Evolutionary conservation across 2,329 filamentous ascomycete genomes (phyloP), one percentile per base, ranked within the genome.

Genomic region (Colletotrichum caudatum): DNA sequence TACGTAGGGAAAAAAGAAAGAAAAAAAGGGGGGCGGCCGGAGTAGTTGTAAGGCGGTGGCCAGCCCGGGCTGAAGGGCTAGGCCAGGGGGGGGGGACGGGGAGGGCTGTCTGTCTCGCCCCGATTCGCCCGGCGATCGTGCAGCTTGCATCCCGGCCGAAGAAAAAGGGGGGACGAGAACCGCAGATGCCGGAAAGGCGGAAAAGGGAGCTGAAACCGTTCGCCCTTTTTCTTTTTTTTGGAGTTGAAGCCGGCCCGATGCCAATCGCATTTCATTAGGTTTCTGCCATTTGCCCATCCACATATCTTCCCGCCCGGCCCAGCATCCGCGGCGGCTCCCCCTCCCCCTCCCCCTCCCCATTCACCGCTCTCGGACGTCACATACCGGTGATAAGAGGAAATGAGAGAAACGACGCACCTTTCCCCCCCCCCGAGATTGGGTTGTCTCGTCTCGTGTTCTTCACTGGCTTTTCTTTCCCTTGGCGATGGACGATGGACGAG

Each of bases 71-170:
- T 48, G 41, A 50, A 18, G 6, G 29, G 29, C 29, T 8, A 37
- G 11, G 44, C n/a, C 46, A 39, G 53, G 59, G 29, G 33, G 7
- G 44, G 20, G 18, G 20, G 39, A 6, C 3, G 16, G 9, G 23
- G 26, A 7, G 18, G 29, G n/a, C 16, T 35, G 53, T 14, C 56
- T 60, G 46, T 14, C 56, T 60, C 65, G 54, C n/a, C 69, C 69
- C 69, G 65, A 71, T 64, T 71, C 59, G 69, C 33, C 68, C 59
- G 50, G 50, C 58, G 26, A 71, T 71, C 65, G 51, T 64, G 65
- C 69, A 71, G 50, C 69, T 61, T 50, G 54, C 69, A 54, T 60
- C 69, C 65, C 58, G 44, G 29, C 46, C 46, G 16, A 20, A 33
- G n/a, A 29, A 29, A 29, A 29, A 29, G 5, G 29, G 33, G 33